Evolutionary conservation across 768 basidiomycete species (phyloP).

Genomic region (Boletus subcaerulescens): DNA sequence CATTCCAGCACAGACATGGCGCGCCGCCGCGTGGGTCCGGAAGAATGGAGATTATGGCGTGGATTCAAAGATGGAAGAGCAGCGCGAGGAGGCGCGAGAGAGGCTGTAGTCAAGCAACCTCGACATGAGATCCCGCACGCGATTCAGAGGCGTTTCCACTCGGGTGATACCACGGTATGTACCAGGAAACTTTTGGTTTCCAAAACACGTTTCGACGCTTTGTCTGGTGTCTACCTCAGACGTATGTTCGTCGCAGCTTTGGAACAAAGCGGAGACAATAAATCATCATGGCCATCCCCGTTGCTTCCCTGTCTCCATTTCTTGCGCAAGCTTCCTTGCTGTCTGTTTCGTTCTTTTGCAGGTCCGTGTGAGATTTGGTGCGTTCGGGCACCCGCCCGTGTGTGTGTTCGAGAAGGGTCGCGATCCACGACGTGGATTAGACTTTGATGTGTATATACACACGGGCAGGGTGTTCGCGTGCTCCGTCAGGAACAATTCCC

Average conservation of each 20-base stretch:
- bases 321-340: background rate
- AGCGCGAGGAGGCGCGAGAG: no score
- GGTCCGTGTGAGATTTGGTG: background rate
- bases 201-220: background rate
- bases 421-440: conserved; percentile 1
- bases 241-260: background rate
- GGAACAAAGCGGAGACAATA: no score
- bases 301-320: background rate
- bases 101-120: no score
- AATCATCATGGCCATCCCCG: background rate
- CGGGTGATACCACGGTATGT: background rate
- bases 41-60: no score
- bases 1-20: no score
- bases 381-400: conserved; percentile 1
- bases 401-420: background rate
- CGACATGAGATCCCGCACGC: background rate
- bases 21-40: no score
- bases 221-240: background rate
- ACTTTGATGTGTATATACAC: conserved; percentile 2
- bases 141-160: background rate
- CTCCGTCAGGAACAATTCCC: background rate
- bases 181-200: background rate
- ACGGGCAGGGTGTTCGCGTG: background rate
- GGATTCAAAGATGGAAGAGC: no score
- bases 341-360: background rate